Base-by-base conservation (phyloP, 2,329 filamentous ascomycete species). In the Cadophora sp. region DNA sequence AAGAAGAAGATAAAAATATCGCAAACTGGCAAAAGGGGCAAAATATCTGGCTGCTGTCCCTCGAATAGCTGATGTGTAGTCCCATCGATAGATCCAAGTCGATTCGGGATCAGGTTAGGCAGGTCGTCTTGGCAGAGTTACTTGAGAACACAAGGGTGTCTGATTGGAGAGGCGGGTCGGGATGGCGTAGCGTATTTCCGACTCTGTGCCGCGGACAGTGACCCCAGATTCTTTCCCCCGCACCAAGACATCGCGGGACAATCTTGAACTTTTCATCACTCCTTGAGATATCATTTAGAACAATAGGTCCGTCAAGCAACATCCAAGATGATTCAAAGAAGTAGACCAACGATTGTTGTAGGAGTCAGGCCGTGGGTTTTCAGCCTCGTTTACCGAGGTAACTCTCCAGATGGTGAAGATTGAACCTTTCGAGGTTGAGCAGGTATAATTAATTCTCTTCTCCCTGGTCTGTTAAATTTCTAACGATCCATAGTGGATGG, bases 371-470 rank as follows among this genome's bases (percentile, higher is more conserved):
- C 24, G 16, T 9, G 1, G 22, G 29, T 51, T 50, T n/a, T 64
- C 67, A 69, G 64, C 69, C 69, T 67, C 40, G 64, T 71, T 58
- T 68, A 31, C 69, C 65, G 69, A 78, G 69, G 65, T 64, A 66
- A 11, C 40, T 29, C 48, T 64, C 73, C 80, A 71, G 11, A 88
- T 89, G 86, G 86, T 88, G 40, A 80, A 84, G 60, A 85, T 91
- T 70, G 81, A 84, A 24, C 83, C 85, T 0, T 93, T 93, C 75
- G 85, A 86, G 19, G 91, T 96, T 9, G 93, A 97, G 80, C 83
- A 89, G 78, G 88, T 88, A 82, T 3, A n/a, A n/a, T n/a, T n/a
- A n/a, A 16, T 43, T 43, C 19, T 43, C 72, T 79, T 80, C 70
- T 40, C 22, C 58, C 34, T 55, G 14, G 2, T 58, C 48, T 29